A percentile compares a stretch with the other conserved stretches of the same genome.
Conservation (phyloP, 306 rosid genomes). For the Parietaria judaica region DNA sequence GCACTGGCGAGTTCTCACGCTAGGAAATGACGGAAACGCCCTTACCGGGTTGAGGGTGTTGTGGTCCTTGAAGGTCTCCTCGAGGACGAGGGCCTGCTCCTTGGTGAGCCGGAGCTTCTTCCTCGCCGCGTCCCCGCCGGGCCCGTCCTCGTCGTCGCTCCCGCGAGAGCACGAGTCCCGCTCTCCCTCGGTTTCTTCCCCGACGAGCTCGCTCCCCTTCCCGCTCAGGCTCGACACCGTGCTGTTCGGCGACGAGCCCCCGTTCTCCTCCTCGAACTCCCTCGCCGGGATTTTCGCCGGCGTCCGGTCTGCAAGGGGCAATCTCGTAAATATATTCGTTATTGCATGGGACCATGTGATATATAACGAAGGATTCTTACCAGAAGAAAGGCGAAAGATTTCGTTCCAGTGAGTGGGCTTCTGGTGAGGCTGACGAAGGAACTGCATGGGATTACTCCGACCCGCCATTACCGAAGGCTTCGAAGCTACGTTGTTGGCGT, state of each 20-base stretch:
- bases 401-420: constrained; percentile 32
- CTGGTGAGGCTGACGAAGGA: constrained; percentile 12
- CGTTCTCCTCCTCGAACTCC: constrained; percentile 51
- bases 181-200: constrained; percentile 50
- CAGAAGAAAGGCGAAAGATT: constrained; percentile 45
- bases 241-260: constrained; percentile 85
- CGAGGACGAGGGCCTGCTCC: constrained; percentile 74
- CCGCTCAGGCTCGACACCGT: constrained; percentile 79
- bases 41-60: constrained; percentile 70
- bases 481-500: background rate
- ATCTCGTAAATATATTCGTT: background rate
- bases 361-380: constrained; percentile 18
- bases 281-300: constrained; percentile 14
- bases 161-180: constrained; percentile 59
- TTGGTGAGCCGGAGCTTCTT: constrained; percentile 80
- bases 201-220: constrained; percentile 46
- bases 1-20: background rate
- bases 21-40: constrained; percentile 10
- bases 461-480: constrained; percentile 1
- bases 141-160: constrained; percentile 58
- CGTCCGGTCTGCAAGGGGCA: constrained; percentile 35
- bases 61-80: constrained; percentile 86
- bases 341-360: too few relatives aligned
- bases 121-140: constrained; percentile 48
- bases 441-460: constrained; percentile 13